Conservation (phyloP, 1,284 basidiomycete species). For the Sutorius eximius region DNA sequence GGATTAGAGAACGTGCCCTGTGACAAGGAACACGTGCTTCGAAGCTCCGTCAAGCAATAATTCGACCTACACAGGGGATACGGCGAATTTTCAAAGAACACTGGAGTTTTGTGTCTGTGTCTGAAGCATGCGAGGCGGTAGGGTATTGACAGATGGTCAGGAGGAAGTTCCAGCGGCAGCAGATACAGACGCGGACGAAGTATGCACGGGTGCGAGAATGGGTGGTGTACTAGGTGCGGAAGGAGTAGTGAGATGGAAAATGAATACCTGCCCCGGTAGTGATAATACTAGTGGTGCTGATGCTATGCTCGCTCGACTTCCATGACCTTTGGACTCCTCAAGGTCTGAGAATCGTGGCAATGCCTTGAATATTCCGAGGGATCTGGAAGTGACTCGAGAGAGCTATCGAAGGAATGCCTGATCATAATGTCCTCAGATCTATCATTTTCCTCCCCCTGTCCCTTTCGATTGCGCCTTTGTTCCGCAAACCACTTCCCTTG, state of each 20-base stretch:
- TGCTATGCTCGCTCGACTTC: too few relatives aligned
- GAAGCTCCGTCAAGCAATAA: constrained; percentile 77
- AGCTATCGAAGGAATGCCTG: not conserved
- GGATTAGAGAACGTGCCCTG: too few relatives aligned
- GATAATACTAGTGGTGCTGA: too few relatives aligned
- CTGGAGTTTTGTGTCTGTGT: constrained; percentile 24
- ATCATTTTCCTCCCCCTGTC: constrained; percentile 70
- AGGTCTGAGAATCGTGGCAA: too few relatives aligned
- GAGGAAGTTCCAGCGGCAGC: constrained; percentile 22
- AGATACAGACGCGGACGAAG: constrained; percentile 19
- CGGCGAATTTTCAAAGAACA: too few relatives aligned
- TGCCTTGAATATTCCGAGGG: too few relatives aligned
- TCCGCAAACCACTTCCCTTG: constrained; percentile 67
- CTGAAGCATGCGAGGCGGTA: constrained; percentile 21
- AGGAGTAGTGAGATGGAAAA: constrained; percentile 54
- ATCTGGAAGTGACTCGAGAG: not conserved
- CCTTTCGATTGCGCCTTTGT: constrained; percentile 65
- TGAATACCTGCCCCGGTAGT: constrained; percentile 50
- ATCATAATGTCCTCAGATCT: constrained; percentile 53
- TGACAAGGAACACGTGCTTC: constrained; percentile 84
- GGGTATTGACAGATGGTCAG: constrained; percentile 27
- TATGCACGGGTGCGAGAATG: constrained; percentile 21
- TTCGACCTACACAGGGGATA: constrained; percentile 77
- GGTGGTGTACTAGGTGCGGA: constrained; percentile 33
- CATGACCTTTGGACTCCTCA: too few relatives aligned